Base-by-base conservation (phyloP, 2,329 filamentous ascomycete species). In the Xylaria sp. region DNA sequence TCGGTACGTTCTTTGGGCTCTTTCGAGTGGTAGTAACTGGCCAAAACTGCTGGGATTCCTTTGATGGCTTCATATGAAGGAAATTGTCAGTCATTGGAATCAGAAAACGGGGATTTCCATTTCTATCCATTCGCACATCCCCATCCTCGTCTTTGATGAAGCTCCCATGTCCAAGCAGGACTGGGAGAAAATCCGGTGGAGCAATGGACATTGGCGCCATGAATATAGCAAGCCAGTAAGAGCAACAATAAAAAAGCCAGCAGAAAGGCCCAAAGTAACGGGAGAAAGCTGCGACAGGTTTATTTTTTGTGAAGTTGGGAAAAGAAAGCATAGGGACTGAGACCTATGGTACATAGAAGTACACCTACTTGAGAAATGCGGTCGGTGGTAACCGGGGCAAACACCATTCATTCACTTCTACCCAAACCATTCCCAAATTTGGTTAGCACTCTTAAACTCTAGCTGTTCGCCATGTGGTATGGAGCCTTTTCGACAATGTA, bases 121-220 rank as follows among this genome's bases (percentile, higher is more conserved):
- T 31, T 3, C 7, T 9, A 37, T 52, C 44, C 3, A 47, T n/a
- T 15, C 21, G 23, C 10, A 48, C 23, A 4, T 35, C n/a, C 10
- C 37, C 40, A 23, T 27, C n/a, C n/a, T 9, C 8, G 8, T 53
- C 44, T 11, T 17, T 51, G 2, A 63, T 29, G 13, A 65, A 63
- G n/a, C 23, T 27, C 1, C 60, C 63, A 21, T 63, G 35, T 15
- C 60, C 60, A 40, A 65, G 49, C 17, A 65, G n/a, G 11, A 63
- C 57, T 17, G 61, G 58, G 0, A 62, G 58, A 23, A 58, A 64
- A 3, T 25, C 38, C 1, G 58, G 58, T 3, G 58, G 52, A 21
- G 48, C 7, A 7, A 38, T 43, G 15, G 54, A 31, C 33, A 59
- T 53, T 10, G 9, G 46, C 15, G 29, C 10, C 21, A 17, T 23